Evolutionary conservation across 805 yeast species (phyloP).

Genomic region (Teunomyces pallodes): DNA sequence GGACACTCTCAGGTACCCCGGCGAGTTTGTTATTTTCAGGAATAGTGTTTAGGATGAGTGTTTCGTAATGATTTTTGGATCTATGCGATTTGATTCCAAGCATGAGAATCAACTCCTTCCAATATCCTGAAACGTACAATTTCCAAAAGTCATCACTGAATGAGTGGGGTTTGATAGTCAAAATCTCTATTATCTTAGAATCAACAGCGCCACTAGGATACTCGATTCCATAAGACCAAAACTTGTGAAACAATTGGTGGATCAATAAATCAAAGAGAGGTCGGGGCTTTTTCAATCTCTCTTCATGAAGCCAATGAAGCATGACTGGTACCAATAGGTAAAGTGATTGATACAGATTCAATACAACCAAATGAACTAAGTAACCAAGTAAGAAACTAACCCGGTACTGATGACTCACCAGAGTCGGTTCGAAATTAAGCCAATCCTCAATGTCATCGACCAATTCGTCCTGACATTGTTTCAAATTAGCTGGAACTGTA

Average conservation of each 20-base stretch:
- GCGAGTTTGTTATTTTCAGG: constrained; percentile 15
- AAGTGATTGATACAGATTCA: constrained; percentile 31
- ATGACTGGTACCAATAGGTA: constrained; percentile 33
- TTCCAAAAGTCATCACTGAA: constrained; percentile 22
- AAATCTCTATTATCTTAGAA: constrained; percentile 8
- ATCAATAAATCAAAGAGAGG: background rate
- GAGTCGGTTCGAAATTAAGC: constrained; percentile 32
- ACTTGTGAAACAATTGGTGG: constrained; percentile 20
- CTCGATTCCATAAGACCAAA: constrained; percentile 17
- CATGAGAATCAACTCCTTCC: constrained; percentile 22
- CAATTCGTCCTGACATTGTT: constrained; percentile 20
- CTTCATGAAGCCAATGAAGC: constrained; percentile 38
- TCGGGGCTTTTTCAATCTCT: constrained; percentile 5
- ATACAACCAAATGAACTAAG: constrained; percentile 30
- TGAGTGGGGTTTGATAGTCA: constrained; percentile 11
- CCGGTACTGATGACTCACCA: constrained; percentile 19
- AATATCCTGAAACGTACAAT: constrained; percentile 25
- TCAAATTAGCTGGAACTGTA: constrained; percentile 23
- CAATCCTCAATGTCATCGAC: constrained; percentile 36
- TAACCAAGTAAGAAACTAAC: constrained; percentile 32
- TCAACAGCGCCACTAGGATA: constrained; percentile 13
- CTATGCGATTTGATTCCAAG: constrained; percentile 4
- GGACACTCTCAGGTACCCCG: background rate
- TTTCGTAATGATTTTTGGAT: constrained; percentile 14
- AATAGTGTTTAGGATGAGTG: constrained; percentile 23